These are phyloP conservation scores for Falciphora oryzae DNA, from an alignment of 2,329 filamentous ascomycete genomes.

Conservation along the genomic window DNA sequence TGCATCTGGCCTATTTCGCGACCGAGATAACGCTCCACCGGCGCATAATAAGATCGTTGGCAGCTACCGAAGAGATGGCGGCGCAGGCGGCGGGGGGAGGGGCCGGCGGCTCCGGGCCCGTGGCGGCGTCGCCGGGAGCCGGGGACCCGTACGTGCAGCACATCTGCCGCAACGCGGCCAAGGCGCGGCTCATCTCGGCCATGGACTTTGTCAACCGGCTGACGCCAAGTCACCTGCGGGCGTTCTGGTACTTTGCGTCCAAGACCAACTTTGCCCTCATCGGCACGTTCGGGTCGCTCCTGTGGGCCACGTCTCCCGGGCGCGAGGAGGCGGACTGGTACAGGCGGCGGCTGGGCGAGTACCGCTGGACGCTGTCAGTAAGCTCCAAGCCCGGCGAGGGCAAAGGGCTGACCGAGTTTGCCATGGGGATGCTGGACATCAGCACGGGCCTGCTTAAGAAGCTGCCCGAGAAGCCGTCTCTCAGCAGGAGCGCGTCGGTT, in stretches of 20 bases:
- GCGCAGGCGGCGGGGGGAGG: conserved; percentile 22
- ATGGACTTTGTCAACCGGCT: conserved; percentile 97
- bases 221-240: conserved; percentile 75
- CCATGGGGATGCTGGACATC: conserved; percentile 73
- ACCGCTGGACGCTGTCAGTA: conserved; percentile 88
- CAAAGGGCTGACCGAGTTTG: conserved; percentile 57
- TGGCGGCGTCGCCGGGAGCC: conserved; percentile 17
- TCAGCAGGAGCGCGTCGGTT: conserved; percentile 49
- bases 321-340: conserved; percentile 93
- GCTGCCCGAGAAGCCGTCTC: conserved; percentile 63
- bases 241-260: conserved; percentile 88
- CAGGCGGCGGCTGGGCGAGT: conserved; percentile 75
- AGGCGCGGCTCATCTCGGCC: conserved; percentile 87
- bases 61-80: conserved; percentile 34
- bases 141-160: conserved; percentile 79
- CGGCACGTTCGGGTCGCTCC: conserved; percentile 83
- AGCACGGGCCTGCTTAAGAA: conserved; percentile 63
- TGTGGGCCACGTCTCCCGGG: conserved; percentile 84
- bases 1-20: conserved; percentile 89
- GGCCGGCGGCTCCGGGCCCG: conserved; percentile 6
- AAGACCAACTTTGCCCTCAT: conserved; percentile 92
- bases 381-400: conserved; percentile 64
- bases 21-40: conserved; percentile 91
- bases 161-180: conserved; percentile 89
- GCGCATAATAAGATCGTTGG: conserved; percentile 79